These are phyloP conservation scores for Lodderomyces theae DNA, from an alignment of 1,139 yeast species.

Conservation along the genomic window DNA sequence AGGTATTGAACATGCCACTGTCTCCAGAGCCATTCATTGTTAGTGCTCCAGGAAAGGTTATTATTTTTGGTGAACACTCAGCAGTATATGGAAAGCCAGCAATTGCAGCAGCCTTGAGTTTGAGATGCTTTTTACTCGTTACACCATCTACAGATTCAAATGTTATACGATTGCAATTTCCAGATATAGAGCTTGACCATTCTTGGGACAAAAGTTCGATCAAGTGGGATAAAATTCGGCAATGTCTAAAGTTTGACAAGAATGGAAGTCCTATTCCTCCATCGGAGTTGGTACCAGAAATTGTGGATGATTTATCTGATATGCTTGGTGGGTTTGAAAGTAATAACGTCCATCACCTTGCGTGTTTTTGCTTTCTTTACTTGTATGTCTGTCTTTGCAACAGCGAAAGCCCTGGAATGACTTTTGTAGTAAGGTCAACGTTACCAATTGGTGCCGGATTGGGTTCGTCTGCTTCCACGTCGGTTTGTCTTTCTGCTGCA, in stretches of 20 bases:
- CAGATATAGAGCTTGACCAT: constrained; percentile 69
- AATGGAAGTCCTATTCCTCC: constrained; percentile 42
- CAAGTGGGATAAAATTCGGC: constrained; percentile 54
- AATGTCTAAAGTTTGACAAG: constrained; percentile 16
- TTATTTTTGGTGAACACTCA: constrained; percentile 94
- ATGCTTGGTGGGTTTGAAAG: constrained; percentile 46
- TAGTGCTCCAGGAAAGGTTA: constrained; percentile 96
- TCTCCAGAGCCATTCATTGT: constrained; percentile 53
- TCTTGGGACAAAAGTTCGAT: constrained; percentile 60
- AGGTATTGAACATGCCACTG: constrained; percentile 1
- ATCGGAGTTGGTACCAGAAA: constrained; percentile 58
- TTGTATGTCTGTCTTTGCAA: constrained; percentile 61
- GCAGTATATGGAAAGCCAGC: constrained; percentile 94
- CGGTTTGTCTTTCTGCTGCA: constrained; percentile 83
- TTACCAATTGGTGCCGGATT: constrained; percentile 96
- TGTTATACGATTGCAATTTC: constrained; percentile 64
- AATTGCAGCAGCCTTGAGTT: constrained; percentile 81
- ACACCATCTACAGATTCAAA: constrained; percentile 36
- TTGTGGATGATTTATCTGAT: constrained; percentile 48
- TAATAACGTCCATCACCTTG: constrained; percentile 64
- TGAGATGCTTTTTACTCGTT: constrained; percentile 77
- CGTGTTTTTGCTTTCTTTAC: constrained; percentile 84
- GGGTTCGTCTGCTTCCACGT: constrained; percentile 90
- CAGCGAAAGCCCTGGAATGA: constrained; percentile 45
- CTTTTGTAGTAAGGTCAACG: constrained; percentile 72